phyloP scores from a whole-genome alignment of 148 eudicot genomes.

The Cornus kousa region DNA sequence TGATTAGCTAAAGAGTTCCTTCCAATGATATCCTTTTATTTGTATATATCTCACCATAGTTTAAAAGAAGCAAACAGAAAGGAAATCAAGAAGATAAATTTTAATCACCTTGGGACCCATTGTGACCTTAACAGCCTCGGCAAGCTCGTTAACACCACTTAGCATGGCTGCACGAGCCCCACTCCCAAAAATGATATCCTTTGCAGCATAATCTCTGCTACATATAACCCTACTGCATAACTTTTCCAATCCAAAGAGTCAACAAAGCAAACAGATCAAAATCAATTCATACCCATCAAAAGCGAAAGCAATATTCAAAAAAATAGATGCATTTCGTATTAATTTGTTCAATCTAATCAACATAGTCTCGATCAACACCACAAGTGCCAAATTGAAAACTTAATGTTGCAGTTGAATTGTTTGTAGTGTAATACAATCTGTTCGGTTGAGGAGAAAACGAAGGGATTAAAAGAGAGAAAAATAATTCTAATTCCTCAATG shows the following conservation, averaged over 20 bases:
- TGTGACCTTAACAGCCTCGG: slow-evolving; percentile 96
- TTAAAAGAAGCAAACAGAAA: background rate
- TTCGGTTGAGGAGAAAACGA: background rate
- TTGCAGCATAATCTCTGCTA: slow-evolving; percentile 80
- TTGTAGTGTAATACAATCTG: background rate
- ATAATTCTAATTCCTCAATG: too few species aligned
- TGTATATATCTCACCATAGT: background rate
- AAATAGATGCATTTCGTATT: background rate
- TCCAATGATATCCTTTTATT: background rate
- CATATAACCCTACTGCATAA: slow-evolving; percentile 40
- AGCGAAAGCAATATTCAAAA: background rate
- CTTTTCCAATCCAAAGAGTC: slow-evolving; percentile 34
- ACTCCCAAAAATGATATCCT: slow-evolving; percentile 74
- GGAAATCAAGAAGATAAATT: background rate
- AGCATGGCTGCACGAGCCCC: slow-evolving; percentile 84
- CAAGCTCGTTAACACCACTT: slow-evolving; percentile 90
- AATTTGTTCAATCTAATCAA: background rate
- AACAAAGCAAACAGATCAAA: background rate
- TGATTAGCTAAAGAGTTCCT: background rate
- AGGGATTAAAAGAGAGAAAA: background rate
- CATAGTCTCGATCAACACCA: too few species aligned
- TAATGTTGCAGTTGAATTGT: background rate
- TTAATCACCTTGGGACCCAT: slow-evolving; percentile 92
- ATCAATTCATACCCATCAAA: background rate
- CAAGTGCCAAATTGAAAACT: background rate